Conservation (phyloP, 441 rosid genomes). For the Gossypium davidsonii region DNA sequence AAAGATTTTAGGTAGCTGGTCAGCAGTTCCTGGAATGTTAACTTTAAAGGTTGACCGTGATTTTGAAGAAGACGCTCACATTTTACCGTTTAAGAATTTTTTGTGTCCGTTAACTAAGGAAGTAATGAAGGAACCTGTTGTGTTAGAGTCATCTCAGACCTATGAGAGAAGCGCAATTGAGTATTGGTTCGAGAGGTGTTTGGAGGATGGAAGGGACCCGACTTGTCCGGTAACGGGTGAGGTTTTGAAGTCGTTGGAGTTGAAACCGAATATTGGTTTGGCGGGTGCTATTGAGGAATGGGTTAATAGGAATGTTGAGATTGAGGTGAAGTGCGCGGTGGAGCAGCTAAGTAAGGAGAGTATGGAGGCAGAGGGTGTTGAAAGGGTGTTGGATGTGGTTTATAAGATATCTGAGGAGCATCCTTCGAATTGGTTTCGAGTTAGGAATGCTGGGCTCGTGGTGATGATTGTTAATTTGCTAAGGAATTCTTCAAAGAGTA, state of each 20-base stretch:
- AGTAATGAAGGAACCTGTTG: slow-evolving; percentile 39
- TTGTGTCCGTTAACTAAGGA: slow-evolving; percentile 41
- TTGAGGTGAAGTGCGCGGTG: slow-evolving; percentile 27
- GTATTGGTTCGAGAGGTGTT: slow-evolving; percentile 33
- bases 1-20: slow-evolving; percentile 30
- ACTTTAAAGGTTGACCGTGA: slow-evolving; percentile 11
- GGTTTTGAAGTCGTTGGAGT: slow-evolving; percentile 28
- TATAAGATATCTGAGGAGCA: slow-evolving; percentile 31
- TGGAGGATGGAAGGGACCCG: slow-evolving; percentile 28
- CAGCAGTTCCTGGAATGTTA: slow-evolving; percentile 10
- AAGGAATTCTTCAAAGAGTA: slow-evolving; percentile 18
- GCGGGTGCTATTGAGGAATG: slow-evolving; percentile 44
- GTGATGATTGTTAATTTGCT: slow-evolving; percentile 28
- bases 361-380: slow-evolving; percentile 20
- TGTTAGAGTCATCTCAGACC: slow-evolving; percentile 37
- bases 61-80: slow-evolving; percentile 31
- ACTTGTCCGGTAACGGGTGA: slow-evolving; percentile 38
- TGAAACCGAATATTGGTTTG: slow-evolving; percentile 35
- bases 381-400: slow-evolving; percentile 22
- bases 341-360: slow-evolving; percentile 26
- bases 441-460: slow-evolving; percentile 32
- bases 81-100: slow-evolving; percentile 34
- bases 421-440: slow-evolving; percentile 30
- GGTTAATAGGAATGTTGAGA: slow-evolving; percentile 32
- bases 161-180: slow-evolving; percentile 33